Evolutionary conservation across 768 basidiomycete genomes (phyloP), one percentile per base, ranked within the genome.

Genomic region (Boletus rubescentipes): DNA sequence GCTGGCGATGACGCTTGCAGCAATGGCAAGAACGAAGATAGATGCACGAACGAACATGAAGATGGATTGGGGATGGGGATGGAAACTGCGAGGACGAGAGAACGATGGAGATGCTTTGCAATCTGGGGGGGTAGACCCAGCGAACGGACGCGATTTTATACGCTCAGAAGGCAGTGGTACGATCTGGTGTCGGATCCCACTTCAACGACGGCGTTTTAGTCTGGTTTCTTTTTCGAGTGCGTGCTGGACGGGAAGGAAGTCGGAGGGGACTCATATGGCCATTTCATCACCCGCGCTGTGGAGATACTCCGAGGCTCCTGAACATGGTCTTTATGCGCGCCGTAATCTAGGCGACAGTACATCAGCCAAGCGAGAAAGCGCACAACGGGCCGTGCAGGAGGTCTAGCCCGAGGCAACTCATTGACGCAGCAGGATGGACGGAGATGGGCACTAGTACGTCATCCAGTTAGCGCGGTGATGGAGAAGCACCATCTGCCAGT

Each of bases 401-500:
- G 12, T 36, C 35, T 40, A 42, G 39, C 20, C 32, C 31, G 23
- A 18, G 26, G 59, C 23, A 18, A 55, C 34, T 37, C 51, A 21
- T 48, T 16, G 46, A 39, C 37, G 41, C 10, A 41, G 56, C 35
- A 46, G n/a, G 30, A 38, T 16, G 38, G 38, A 23, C 52, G 55
- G 56, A 55, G 32, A 62, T 58, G 34, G 11, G 1, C 5, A 26
- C 49, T 39, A 43, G 43, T 62, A 65, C 62, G 63, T 63, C 12
- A 62, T 53, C 45, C 49, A 46, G 55, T 29, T 20, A 38, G 44
- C 39, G 49, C 44, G 52, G 49, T 30, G 54, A 65, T 48, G 42
- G 35, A 34, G 63, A 63, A 61, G 55, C 49, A 23, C 32, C 18
- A 14, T 5, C 36, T 34, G 16, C 18, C n/a, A 42, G 43, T 11